Percentiles rank a stretch among this genome's conserved stretches.
Conservation (phyloP, 192 early-diverging fungal species). For the Umbelopsis sp. region DNA sequence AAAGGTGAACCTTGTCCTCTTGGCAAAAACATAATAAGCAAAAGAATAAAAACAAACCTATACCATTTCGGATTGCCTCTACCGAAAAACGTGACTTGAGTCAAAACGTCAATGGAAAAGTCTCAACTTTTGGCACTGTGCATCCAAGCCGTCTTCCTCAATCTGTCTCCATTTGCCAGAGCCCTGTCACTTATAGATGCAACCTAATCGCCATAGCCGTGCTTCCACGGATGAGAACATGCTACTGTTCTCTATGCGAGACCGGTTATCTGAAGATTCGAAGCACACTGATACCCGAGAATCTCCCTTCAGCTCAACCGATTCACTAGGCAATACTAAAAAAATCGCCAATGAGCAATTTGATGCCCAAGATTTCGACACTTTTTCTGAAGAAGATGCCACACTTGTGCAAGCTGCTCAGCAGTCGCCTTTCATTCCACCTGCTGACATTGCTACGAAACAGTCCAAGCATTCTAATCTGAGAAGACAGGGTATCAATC, state of each 20-base stretch:
- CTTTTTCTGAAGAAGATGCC: background rate
- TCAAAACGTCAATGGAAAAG: too few relatives aligned
- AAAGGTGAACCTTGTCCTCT: background rate
- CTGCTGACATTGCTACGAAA: background rate
- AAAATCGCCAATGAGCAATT: background rate
- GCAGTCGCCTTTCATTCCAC: background rate
- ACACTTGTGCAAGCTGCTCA: background rate
- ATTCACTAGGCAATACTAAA: background rate
- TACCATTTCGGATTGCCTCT: too few relatives aligned
- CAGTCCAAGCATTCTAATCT: background rate
- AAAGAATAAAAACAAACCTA: too few relatives aligned
- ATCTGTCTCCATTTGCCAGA: background rate
- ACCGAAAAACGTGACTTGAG: background rate
- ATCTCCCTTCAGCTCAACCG: background rate
- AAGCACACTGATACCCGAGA: background rate
- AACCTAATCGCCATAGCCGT: conserved; percentile 12
- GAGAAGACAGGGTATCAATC: conserved; percentile 1
- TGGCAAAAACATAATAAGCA: background rate
- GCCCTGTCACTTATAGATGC: background rate
- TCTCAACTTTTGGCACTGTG: too few relatives aligned
- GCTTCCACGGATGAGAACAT: conserved; percentile 16
- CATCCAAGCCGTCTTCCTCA: background rate
- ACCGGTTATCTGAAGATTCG: conserved; percentile 10
- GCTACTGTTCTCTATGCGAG: background rate
- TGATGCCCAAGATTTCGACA: background rate